These are phyloP conservation scores for Shiraia bambusicola DNA, from an alignment of 2,329 filamentous ascomycete species.

Conservation along the genomic window DNA sequence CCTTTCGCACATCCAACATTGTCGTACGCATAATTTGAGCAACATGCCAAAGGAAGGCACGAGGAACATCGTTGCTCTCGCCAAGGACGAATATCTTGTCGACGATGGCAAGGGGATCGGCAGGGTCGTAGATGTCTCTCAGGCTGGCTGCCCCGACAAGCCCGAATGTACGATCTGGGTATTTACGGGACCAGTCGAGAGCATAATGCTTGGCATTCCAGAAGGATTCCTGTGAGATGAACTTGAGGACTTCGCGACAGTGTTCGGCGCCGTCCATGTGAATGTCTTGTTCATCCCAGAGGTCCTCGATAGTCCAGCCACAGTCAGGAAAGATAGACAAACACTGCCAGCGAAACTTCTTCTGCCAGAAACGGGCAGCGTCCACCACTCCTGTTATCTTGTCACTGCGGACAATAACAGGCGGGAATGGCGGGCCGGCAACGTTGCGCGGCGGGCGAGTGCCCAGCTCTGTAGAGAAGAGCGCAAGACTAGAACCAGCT, in stretches of 20 bases:
- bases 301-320: slow-evolving; percentile 31
- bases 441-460: slow-evolving; percentile 15
- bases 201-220: slow-evolving; percentile 22
- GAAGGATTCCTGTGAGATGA: slow-evolving; percentile 30
- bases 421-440: slow-evolving; percentile 14
- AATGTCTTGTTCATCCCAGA: slow-evolving; percentile 40
- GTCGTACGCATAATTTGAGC: slow-evolving; percentile 24
- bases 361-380: slow-evolving; percentile 24
- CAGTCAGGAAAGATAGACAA: slow-evolving; percentile 29
- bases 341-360: slow-evolving; percentile 27
- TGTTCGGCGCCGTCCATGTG: slow-evolving; percentile 32
- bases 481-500: background rate
- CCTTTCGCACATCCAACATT: slow-evolving; percentile 10
- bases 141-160: slow-evolving; percentile 17
- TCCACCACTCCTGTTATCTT: slow-evolving; percentile 16
- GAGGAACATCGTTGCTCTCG: slow-evolving; percentile 26
- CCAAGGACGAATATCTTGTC: slow-evolving; percentile 32
- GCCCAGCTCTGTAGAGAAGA: slow-evolving; percentile 12
- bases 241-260: slow-evolving; percentile 29
- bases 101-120: slow-evolving; percentile 24
- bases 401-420: slow-evolving; percentile 30
- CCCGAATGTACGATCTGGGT: slow-evolving; percentile 21
- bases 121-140: slow-evolving; percentile 16
- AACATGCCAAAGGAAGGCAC: slow-evolving; percentile 34
- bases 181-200: slow-evolving; percentile 20